A percentile compares a stretch with the other conserved stretches of the same genome.
Conservation (phyloP, 1,284 basidiomycete genomes). For the Fomitopsis pinicola region DNA sequence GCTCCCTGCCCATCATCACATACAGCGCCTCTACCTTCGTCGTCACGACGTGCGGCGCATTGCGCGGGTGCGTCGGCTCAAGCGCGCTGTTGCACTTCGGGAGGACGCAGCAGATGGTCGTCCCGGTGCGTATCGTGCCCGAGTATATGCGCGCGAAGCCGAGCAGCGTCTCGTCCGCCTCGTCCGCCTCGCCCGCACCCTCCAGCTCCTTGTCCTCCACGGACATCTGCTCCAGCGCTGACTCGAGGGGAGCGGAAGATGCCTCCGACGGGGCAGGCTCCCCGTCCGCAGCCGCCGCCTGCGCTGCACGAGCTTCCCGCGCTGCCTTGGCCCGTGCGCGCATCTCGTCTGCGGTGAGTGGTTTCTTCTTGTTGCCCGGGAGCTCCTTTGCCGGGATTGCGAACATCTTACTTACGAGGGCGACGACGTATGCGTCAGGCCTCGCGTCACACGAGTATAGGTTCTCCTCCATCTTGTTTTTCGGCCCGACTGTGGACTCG, state of each 20-base stretch:
- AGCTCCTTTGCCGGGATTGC: slow-evolving; percentile 79
- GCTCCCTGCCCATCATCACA: slow-evolving; percentile 97
- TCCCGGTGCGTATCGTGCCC: slow-evolving; percentile 72
- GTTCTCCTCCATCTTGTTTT: slow-evolving; percentile 78
- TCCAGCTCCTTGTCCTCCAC: slow-evolving; percentile 11
- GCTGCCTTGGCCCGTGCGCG: slow-evolving; percentile 62
- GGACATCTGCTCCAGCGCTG: slow-evolving; percentile 17
- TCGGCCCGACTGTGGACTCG: slow-evolving; percentile 53
- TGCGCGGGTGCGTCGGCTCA: slow-evolving; percentile 63
- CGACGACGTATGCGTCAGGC: slow-evolving; percentile 62
- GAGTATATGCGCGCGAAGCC: slow-evolving; percentile 96
- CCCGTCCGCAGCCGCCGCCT: slow-evolving; percentile 22
- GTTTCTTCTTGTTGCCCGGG: slow-evolving; percentile 79
- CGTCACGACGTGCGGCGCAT: slow-evolving; percentile 64
- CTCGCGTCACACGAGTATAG: slow-evolving; percentile 73
- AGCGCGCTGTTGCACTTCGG: slow-evolving; percentile 85
- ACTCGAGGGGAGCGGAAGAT: slow-evolving; percentile 19
- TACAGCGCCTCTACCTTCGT: slow-evolving; percentile 79
- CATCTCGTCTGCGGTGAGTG: slow-evolving; percentile 87
- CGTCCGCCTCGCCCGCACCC: slow-evolving; percentile 15
- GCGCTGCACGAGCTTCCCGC: slow-evolving; percentile 43
- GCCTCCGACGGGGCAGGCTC: slow-evolving; percentile 17
- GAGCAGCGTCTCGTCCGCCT: slow-evolving; percentile 61
- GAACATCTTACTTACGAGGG: slow-evolving; percentile 99
- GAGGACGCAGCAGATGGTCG: slow-evolving; percentile 70